Evolutionary conservation across 164 flowering plant genomes (phyloP).

Genomic region (Buxus sempervirens): DNA sequence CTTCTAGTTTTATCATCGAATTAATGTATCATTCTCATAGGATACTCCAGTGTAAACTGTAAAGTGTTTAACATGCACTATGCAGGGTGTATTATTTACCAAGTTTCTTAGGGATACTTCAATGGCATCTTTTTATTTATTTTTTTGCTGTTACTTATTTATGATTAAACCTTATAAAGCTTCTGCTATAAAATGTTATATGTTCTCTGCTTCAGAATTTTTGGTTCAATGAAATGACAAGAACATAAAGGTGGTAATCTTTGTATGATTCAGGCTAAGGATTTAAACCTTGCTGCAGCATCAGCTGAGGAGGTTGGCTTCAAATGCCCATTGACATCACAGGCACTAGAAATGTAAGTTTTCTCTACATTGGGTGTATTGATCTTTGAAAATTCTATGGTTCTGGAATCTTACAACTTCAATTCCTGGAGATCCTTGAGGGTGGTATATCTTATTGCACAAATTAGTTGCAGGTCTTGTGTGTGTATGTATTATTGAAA

Average conservation of each 20-base stretch:
- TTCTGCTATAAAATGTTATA: no score
- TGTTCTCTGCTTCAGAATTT: not conserved
- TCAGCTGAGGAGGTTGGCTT: slow-evolving; percentile 60
- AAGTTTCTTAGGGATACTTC: not conserved
- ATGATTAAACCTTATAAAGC: not conserved
- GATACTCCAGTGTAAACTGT: not conserved
- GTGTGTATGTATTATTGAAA: no score
- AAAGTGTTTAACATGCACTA: not conserved
- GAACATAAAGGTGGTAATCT: not conserved
- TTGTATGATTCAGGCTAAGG: slow-evolving; percentile 61
- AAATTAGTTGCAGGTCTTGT: no score
- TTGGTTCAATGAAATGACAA: not conserved
- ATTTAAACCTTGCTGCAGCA: slow-evolving; percentile 62
- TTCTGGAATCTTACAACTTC: no score
- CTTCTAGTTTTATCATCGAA: not conserved
- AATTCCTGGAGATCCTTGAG: no score
- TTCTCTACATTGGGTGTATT: not conserved
- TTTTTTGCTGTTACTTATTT: no score
- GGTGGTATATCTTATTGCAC: no score
- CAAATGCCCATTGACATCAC: slow-evolving; percentile 49
- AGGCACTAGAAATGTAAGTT: slow-evolving; percentile 67
- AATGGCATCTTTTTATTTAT: not conserved
- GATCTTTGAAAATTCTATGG: not conserved
- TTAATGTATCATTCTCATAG: no score
- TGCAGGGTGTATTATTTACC: not conserved